These are phyloP conservation scores for Peniophora sp. DNA, from an alignment of 1,284 basidiomycete species.

Conservation along the genomic window DNA sequence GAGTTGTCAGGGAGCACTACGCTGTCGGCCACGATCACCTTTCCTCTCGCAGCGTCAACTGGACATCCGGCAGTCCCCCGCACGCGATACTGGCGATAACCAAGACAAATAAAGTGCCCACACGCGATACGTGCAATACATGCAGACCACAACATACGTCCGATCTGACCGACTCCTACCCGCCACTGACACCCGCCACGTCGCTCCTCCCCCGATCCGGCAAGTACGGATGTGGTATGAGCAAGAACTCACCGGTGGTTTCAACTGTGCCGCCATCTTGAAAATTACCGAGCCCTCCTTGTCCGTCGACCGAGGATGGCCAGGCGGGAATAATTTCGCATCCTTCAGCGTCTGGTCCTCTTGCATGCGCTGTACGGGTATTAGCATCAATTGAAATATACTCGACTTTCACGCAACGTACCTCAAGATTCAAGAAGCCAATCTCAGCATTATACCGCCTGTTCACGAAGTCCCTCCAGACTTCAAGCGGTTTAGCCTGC, in stretches of 20 bases:
- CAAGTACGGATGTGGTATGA: constrained; percentile 4
- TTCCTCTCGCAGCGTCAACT: too few relatives aligned
- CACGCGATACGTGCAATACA: not conserved
- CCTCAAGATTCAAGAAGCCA: constrained; percentile 76
- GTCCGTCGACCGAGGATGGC: constrained; percentile 46
- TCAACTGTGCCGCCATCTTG: constrained; percentile 74
- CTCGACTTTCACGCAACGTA: constrained; percentile 28
- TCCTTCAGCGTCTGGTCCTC: constrained; percentile 69
- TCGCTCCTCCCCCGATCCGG: not conserved
- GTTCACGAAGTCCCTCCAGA: constrained; percentile 65
- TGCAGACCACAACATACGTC: not conserved
- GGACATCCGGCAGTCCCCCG: not conserved
- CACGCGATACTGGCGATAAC: not conserved
- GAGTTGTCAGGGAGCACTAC: not conserved
- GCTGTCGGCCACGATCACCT: not conserved
- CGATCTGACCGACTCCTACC: not conserved
- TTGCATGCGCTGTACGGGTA: constrained; percentile 38
- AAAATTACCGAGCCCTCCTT: constrained; percentile 77
- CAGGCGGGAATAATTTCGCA: constrained; percentile 59
- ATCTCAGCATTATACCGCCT: constrained; percentile 61
- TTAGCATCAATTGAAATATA: constrained; percentile 5
- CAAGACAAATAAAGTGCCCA: not conserved
- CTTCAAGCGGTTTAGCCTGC: constrained; percentile 38
- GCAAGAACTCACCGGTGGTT: constrained; percentile 52
- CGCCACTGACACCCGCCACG: not conserved